Conservation (phyloP, 306 rosid species). For the Begonia fuchsioides region DNA sequence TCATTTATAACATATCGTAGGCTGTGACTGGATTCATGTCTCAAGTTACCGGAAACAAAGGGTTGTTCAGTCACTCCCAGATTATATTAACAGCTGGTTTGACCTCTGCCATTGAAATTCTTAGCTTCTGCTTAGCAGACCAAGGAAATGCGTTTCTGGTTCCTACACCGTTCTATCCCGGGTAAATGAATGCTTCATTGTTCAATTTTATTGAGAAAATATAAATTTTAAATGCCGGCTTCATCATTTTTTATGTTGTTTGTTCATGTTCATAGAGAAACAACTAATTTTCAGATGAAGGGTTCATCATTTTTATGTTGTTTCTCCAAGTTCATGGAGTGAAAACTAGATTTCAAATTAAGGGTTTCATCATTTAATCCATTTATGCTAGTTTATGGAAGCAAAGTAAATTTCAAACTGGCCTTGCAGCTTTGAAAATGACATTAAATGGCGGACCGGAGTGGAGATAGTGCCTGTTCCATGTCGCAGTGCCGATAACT, state of each 20-base stretch:
- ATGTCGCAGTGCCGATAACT: slow-evolving; percentile 73
- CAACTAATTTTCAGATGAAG: too few relatives aligned
- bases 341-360: too few relatives aligned
- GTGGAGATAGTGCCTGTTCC: slow-evolving; percentile 64
- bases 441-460: slow-evolving; percentile 64
- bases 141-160: slow-evolving; percentile 80
- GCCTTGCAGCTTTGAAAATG: slow-evolving; percentile 62
- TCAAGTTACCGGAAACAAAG: slow-evolving; percentile 42
- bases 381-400: too few relatives aligned
- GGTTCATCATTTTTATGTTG: too few relatives aligned
- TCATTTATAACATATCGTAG: slow-evolving; percentile 22
- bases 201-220: too few relatives aligned
- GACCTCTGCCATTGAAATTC: slow-evolving; percentile 65
- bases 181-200: slow-evolving; percentile 23
- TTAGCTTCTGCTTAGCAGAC: slow-evolving; percentile 88
- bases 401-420: too few relatives aligned
- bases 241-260: too few relatives aligned
- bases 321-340: too few relatives aligned
- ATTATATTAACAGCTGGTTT: slow-evolving; percentile 63
- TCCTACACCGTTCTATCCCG: slow-evolving; percentile 76
- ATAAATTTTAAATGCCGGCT: too few relatives aligned
- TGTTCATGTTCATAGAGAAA: too few relatives aligned
- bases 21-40: slow-evolving; percentile 88
- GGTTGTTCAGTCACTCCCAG: slow-evolving; percentile 55
- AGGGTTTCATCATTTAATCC: too few relatives aligned